Evolutionary conservation across 805 yeast genomes (phyloP).

Genomic region (Cephaloascus fragrans): DNA sequence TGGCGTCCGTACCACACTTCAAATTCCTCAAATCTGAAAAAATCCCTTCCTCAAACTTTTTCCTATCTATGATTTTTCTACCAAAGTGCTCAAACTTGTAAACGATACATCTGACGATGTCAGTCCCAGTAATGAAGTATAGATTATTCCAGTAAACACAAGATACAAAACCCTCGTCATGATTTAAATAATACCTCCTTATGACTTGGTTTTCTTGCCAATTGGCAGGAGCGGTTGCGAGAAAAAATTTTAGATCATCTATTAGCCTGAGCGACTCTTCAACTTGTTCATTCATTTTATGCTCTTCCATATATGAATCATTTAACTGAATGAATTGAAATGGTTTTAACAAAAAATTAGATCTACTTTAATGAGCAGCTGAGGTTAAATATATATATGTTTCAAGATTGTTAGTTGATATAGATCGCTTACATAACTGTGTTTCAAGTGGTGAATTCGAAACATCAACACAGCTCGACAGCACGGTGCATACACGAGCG

Average conservation of each 20-base stretch:
- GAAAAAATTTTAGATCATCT: constrained; percentile 74
- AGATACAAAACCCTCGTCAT: constrained; percentile 85
- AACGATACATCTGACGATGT: constrained; percentile 85
- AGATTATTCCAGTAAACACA: constrained; percentile 90
- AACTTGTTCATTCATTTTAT: constrained; percentile 6
- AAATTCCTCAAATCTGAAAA: constrained; percentile 83
- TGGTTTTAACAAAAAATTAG: not conserved
- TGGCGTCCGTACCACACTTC: constrained; percentile 81
- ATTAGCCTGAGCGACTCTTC: constrained; percentile 52
- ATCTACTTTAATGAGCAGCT: not conserved
- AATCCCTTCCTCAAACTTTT: constrained; percentile 94
- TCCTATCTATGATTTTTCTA: constrained; percentile 70
- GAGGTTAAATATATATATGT: not conserved
- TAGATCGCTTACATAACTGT: not conserved
- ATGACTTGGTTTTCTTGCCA: constrained; percentile 88
- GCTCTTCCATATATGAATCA: too few relatives aligned
- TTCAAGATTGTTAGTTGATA: not conserved
- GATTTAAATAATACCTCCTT: constrained; percentile 73
- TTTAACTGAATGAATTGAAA: too few relatives aligned
- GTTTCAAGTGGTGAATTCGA: not conserved
- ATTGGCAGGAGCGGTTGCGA: constrained; percentile 89
- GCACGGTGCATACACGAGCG: too few relatives aligned
- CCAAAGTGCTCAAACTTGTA: constrained; percentile 89
- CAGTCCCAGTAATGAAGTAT: constrained; percentile 90
- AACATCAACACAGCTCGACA: not conserved